Conservation (phyloP, 75 land plant genomes). For the Pinus taeda region DNA sequence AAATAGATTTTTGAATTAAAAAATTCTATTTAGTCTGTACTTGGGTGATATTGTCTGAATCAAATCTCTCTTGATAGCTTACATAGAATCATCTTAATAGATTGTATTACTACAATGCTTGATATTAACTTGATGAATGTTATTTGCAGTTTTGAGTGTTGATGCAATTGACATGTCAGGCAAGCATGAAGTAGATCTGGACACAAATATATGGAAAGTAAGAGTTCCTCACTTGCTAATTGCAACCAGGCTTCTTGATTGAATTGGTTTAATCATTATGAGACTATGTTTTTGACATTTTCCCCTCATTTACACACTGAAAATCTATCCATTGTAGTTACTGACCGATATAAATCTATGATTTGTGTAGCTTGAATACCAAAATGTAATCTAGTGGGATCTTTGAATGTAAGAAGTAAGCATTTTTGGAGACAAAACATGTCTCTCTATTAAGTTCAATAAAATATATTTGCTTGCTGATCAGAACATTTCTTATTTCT, state of each 20-base stretch:
- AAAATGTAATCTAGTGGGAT: background rate
- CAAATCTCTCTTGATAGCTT: background rate
- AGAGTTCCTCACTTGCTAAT: slow-evolving; percentile 6
- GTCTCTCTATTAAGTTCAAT: too few species aligned
- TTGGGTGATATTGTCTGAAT: slow-evolving; percentile 8
- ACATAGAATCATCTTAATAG: background rate
- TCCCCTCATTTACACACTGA: background rate
- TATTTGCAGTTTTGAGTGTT: slow-evolving; percentile 77
- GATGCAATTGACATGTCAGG: slow-evolving; percentile 99
- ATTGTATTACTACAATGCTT: background rate
- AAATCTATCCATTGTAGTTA: background rate
- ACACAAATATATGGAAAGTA: slow-evolving; percentile 99
- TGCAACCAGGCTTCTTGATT: background rate
- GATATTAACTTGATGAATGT: background rate
- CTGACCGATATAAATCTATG: background rate
- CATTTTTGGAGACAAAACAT: too few species aligned
- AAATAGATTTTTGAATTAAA: background rate
- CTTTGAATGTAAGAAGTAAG: too few species aligned
- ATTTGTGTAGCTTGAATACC: background rate
- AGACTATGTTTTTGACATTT: background rate
- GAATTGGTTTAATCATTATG: background rate
- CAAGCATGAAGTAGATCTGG: slow-evolving; percentile 97
- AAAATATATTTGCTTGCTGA: too few species aligned
- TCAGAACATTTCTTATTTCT: too few species aligned
- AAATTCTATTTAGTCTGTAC: background rate